These are phyloP conservation scores for Schizochytrium sp. DNA, from an alignment of 108 stramenopile genomes.

Conservation along the genomic window DNA sequence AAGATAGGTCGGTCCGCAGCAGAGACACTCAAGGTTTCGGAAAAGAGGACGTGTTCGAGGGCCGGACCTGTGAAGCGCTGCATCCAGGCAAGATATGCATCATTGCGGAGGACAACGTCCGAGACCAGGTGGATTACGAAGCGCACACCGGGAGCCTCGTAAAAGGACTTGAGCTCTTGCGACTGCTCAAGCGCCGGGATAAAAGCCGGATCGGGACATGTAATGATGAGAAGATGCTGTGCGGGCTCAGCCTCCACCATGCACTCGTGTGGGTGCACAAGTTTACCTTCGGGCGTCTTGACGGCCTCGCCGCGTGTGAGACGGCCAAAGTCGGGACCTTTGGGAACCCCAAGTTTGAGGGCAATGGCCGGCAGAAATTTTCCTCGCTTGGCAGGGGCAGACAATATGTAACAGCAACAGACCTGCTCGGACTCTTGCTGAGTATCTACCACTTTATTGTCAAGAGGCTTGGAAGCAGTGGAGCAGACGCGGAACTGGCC, in stretches of 20 bases:
- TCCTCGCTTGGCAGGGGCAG: conserved; percentile 30
- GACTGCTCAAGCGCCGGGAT: neutral
- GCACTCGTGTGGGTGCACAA: conserved; percentile 58
- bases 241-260: conserved; percentile 57
- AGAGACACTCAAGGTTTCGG: neutral
- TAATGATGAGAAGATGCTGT: conserved; percentile 53
- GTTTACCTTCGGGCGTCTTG: conserved; percentile 56
- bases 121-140: conserved; percentile 61
- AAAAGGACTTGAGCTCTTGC: neutral
- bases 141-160: neutral
- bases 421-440: neutral
- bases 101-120: conserved; percentile 30
- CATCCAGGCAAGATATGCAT: conserved; percentile 47
- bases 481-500: neutral
- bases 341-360: conserved; percentile 58
- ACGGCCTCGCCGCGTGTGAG: conserved; percentile 66
- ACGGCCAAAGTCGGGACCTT: conserved; percentile 68
- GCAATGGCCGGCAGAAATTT: conserved; percentile 67
- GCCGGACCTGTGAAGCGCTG: conserved; percentile 22
- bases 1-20: neutral
- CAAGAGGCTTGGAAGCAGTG: neutral
- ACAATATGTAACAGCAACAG: neutral
- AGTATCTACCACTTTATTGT: neutral
- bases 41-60: neutral
- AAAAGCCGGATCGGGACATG: conserved; percentile 41